A percentile compares a stretch with the other conserved stretches of the same genome.
These are phyloP conservation scores for Silene coronaria DNA, from an alignment of 179 eudicot genomes.

Conservation along the genomic window DNA sequence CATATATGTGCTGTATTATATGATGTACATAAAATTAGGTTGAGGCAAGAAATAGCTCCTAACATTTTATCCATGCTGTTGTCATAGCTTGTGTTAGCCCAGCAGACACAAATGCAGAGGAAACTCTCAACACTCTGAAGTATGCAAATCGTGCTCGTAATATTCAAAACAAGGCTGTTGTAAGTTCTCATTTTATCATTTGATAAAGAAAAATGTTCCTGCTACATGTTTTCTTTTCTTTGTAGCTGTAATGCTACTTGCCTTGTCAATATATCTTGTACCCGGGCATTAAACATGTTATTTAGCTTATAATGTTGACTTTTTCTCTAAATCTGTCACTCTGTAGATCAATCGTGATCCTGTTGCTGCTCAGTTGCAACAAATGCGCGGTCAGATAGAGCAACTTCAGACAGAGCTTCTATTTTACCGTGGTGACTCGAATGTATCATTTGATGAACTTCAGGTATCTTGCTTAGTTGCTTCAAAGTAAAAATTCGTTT, in stretches of 20 bases:
- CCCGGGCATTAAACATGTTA: neutral
- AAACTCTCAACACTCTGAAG: constrained; percentile 87
- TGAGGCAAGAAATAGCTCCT: neutral
- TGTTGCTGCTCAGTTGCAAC: constrained; percentile 80
- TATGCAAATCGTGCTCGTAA: constrained; percentile 99
- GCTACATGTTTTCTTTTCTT: neutral
- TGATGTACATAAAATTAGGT: neutral
- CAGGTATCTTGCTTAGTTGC: constrained; percentile 41
- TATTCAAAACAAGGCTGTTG: constrained; percentile 95
- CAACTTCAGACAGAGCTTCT: constrained; percentile 85
- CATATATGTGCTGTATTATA: neutral
- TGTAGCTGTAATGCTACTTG: neutral
- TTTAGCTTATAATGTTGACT: neutral
- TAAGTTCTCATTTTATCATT: constrained; percentile 31
- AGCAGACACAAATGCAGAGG: constrained; percentile 95
- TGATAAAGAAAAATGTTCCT: constrained; percentile 17
- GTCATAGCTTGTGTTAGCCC: constrained; percentile 90
- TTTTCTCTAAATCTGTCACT: constrained; percentile 10
- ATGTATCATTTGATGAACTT: constrained; percentile 70
- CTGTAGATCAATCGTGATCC: constrained; percentile 92
- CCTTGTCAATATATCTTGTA: neutral
- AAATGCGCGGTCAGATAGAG: constrained; percentile 87
- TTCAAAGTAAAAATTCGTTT: neutral
- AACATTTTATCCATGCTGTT: constrained; percentile 4
- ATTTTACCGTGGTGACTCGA: constrained; percentile 74